A percentile compares a stretch with the other conserved stretches of the same genome.
phyloP scores from a whole-genome alignment of 148 eudicot genomes.

The Cornus florida region DNA sequence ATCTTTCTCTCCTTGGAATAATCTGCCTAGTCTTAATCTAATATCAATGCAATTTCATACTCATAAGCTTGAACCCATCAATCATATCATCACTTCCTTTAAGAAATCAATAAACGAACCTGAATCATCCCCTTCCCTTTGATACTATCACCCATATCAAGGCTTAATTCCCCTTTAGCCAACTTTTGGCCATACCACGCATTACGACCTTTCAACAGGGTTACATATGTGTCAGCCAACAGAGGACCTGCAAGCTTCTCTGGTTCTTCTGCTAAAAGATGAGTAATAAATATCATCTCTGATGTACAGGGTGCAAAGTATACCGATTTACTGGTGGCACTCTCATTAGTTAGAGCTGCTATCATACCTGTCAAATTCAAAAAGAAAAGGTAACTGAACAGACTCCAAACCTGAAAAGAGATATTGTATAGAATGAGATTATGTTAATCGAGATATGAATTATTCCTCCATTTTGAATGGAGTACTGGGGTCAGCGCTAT shows the following conservation, averaged over 20 bases:
- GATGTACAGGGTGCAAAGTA: slow-evolving; percentile 95
- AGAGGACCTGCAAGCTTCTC: slow-evolving; percentile 93
- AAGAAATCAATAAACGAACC: slow-evolving; percentile 43
- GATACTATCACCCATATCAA: slow-evolving; percentile 96
- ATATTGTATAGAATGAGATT: background rate
- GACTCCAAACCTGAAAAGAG: background rate
- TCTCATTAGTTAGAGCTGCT: slow-evolving; percentile 90
- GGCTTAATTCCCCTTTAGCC: slow-evolving; percentile 78
- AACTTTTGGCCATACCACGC: slow-evolving; percentile 92
- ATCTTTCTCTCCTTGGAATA: no score
- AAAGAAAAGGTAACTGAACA: slow-evolving; percentile 1
- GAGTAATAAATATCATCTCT: slow-evolving; percentile 92
- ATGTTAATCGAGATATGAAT: background rate
- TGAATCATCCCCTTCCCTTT: slow-evolving; percentile 94
- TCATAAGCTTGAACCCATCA: no score
- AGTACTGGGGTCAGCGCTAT: background rate
- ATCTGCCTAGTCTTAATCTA: no score
- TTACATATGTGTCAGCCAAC: slow-evolving; percentile 90
- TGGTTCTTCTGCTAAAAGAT: slow-evolving; percentile 82
- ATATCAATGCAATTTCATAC: no score
- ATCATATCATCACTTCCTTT: no score
- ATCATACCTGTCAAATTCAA: slow-evolving; percentile 70
- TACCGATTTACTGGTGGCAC: slow-evolving; percentile 95
- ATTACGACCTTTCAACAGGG: slow-evolving; percentile 92
- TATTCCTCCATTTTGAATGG: background rate